Evolutionary conservation across 768 basidiomycete genomes (phyloP).

Genomic region (Rickenella mellea): DNA sequence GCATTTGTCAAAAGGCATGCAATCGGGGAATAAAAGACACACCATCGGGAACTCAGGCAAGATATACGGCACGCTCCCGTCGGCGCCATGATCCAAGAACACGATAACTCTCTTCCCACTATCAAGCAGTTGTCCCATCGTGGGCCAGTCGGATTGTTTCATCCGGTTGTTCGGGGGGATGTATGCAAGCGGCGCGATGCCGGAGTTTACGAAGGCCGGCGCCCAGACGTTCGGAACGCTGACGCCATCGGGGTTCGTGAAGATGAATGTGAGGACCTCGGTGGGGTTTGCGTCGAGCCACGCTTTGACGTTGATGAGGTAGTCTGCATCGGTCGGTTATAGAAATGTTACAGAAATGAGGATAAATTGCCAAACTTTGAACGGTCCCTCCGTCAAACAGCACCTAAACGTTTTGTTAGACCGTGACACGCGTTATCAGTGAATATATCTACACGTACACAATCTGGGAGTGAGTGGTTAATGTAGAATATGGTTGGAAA

Average conservation of each 20-base stretch:
- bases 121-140: conserved; percentile 53
- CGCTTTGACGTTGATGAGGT: conserved; percentile 41
- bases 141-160: conserved; percentile 47
- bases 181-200: conserved; percentile 32
- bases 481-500: background rate
- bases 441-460: too few species aligned
- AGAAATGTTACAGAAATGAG: conserved; percentile 19
- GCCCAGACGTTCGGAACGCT: conserved; percentile 40
- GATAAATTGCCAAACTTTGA: too few species aligned
- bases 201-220: conserved; percentile 41
- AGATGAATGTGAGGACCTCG: conserved; percentile 56
- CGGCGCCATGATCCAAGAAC: conserved; percentile 38
- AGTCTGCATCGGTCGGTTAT: conserved; percentile 22
- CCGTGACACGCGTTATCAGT: too few species aligned
- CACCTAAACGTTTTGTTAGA: too few species aligned
- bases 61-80: conserved; percentile 34
- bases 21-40: background rate
- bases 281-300: conserved; percentile 54
- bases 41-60: conserved; percentile 52
- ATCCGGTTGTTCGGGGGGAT: conserved; percentile 39
- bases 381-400: conserved; percentile 47
- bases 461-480: too few species aligned
- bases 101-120: conserved; percentile 49
- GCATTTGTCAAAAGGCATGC: too few species aligned
- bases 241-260: conserved; percentile 55